Base-by-base conservation (phyloP, 495 filamentous ascomycete species). In the Penicillium angulare region DNA sequence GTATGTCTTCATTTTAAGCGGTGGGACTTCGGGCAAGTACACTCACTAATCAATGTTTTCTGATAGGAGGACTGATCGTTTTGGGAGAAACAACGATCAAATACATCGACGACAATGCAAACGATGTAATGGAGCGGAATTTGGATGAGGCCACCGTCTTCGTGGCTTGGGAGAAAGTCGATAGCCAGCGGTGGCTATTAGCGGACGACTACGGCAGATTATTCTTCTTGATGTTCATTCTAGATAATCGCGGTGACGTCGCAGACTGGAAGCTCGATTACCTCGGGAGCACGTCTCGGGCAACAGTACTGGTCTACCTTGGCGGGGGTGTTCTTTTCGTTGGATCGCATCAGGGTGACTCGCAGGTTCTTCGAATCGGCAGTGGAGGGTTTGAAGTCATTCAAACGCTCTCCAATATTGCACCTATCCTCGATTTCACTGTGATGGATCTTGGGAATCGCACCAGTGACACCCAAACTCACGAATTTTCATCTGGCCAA, bases 371-470 rank as follows among this genome's bases (percentile, higher is more conserved):
- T 44, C 77, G 77, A 13, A 77, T 95, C 31, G 70, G 73, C 41
- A 67, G 74, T 34, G 70, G 73, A 20, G 69, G 72, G 0, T 61
- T 92, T 24, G 74, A 86, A 31, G 65, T 90, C 2, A 68, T 95
- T 8, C 90, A 97, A 67, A 87, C 82, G 0, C 69, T 97, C 44
- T 69, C 82, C 8, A 97, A 95, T 58, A 87, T 96, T 63, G 91
- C 88, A 0, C 93, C 93, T 1, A 88, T 97, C 35, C 67, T 96
- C 12, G 93, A 99, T 60, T 96, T 97, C 45, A 86, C 86, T 5
- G 82, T 97, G 9, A 95, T 97, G 88, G 92, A 97, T 61, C 85
- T 97, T 75, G 91, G 92, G 0, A 92, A 86, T 52, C 79, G 90
- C 21, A 80, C 85, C 43, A 83, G 82, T 38, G 89, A 92, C 51